Evolutionary conservation across 176 grass and related monocot genomes (phyloP).

Genomic region (Carex parvula): DNA sequence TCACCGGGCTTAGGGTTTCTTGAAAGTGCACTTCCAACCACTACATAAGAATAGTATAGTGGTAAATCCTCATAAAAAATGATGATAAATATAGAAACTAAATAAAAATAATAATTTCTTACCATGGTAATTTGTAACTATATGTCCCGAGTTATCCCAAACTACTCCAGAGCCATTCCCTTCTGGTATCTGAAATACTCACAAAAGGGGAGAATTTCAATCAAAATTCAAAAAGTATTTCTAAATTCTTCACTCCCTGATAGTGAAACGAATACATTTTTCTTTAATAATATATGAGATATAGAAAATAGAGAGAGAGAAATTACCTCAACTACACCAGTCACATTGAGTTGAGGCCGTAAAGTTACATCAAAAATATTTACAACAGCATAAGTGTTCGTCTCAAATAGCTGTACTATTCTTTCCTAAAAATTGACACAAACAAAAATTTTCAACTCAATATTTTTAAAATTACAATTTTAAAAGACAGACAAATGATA

Average conservation of each 20-base stretch:
- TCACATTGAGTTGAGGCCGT: slow-evolving; percentile 82
- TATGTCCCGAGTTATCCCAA: slow-evolving; percentile 84
- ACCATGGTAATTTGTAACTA: slow-evolving; percentile 99
- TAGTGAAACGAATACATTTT: neutral
- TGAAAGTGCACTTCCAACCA: slow-evolving; percentile 93
- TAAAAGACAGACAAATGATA: neutral
- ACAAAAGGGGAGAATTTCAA: slow-evolving; percentile 24
- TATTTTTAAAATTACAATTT: neutral
- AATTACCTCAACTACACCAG: slow-evolving; percentile 88
- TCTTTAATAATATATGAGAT: neutral
- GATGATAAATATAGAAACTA: neutral
- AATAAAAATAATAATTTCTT: slow-evolving; percentile 20
- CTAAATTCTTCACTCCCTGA: neutral
- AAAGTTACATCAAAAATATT: slow-evolving; percentile 94
- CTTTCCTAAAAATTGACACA: slow-evolving; percentile 41
- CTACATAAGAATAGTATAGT: slow-evolving; percentile 30
- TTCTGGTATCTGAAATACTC: slow-evolving; percentile 72
- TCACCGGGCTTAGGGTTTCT: slow-evolving; percentile 70
- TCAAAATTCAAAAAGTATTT: too few relatives aligned
- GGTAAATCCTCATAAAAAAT: neutral
- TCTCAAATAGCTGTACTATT: slow-evolving; percentile 81
- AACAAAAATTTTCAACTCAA: neutral
- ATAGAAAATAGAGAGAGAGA: neutral
- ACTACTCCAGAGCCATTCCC: slow-evolving; percentile 98
- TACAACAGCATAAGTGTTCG: slow-evolving; percentile 92